Conservation (phyloP, 345 rosid genomes). For the Hevea brasiliensis region DNA sequence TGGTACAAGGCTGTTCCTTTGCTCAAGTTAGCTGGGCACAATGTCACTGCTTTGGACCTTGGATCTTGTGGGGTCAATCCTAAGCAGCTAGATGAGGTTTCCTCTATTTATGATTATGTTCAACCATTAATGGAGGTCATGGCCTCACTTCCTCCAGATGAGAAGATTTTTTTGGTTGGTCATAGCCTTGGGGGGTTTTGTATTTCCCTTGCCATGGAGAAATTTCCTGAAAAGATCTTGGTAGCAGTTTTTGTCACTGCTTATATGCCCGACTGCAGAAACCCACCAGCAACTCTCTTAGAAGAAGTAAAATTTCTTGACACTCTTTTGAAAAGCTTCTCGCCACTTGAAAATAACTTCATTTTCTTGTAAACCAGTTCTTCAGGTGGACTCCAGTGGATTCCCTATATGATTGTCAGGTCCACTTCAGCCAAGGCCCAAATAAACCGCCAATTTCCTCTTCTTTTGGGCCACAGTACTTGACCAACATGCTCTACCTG, state of each 20-base stretch:
- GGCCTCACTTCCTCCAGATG: constrained; percentile 39
- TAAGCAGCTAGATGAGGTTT: constrained; percentile 31
- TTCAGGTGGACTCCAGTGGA: constrained; percentile 12
- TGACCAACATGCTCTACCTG: constrained; percentile 2
- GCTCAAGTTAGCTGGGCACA: constrained; percentile 19
- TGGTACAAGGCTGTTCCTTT: constrained; percentile 20
- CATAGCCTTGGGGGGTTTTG: constrained; percentile 59
- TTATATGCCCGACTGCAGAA: constrained; percentile 43
- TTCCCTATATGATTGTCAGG: constrained; percentile 11
- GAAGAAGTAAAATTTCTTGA: constrained; percentile 17
- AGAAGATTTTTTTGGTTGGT: constrained; percentile 55
- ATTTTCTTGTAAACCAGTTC: constrained; percentile 18
- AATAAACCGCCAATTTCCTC: constrained; percentile 23
- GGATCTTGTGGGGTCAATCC: constrained; percentile 35
- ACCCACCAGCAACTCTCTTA: constrained; percentile 26
- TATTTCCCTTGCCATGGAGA: constrained; percentile 54
- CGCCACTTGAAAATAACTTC: no score
- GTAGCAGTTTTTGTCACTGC: constrained; percentile 52
- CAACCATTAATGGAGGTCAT: constrained; percentile 56
- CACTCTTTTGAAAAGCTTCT: no score
- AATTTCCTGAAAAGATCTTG: constrained; percentile 44
- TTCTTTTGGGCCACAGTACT: constrained; percentile 19
- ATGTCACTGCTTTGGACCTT: constrained; percentile 20
- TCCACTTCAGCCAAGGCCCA: constrained; percentile 7
- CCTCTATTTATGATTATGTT: constrained; percentile 39